phyloP scores from a whole-genome alignment of 2,329 filamentous ascomycete genomes.

The Colletotrichum incanum region DNA sequence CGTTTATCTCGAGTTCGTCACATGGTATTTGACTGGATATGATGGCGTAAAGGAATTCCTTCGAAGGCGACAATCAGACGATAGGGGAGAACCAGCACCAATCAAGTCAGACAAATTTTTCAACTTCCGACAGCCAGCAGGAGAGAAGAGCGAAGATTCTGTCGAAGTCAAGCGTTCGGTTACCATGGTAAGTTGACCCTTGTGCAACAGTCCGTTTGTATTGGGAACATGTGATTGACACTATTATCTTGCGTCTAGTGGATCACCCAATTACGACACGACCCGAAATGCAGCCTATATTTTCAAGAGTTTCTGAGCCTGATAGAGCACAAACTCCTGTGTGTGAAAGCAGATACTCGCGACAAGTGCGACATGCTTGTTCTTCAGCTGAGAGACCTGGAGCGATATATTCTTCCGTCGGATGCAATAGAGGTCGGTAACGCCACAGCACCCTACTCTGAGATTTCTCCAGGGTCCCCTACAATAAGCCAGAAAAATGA shows the following conservation, averaged over 20 bases:
- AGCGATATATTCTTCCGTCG: no score
- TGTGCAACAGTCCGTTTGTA: background rate
- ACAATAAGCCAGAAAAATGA: no score
- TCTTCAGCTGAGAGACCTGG: no score
- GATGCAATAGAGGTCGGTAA: no score
- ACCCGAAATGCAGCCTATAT: background rate
- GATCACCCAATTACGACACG: background rate
- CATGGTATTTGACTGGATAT: constrained; percentile 6
- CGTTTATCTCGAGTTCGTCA: constrained; percentile 13
- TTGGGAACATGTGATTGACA: background rate
- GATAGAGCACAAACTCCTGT: no score
- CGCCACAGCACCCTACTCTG: no score
- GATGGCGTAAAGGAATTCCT: constrained; percentile 1
- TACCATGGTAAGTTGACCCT: background rate
- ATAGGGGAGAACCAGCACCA: background rate
- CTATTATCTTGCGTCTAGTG: background rate
- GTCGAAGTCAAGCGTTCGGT: background rate
- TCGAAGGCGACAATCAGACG: background rate
- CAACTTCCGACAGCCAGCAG: background rate
- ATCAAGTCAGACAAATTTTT: constrained; percentile 7
- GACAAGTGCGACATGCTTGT: no score
- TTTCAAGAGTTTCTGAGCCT: background rate
- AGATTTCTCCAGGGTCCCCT: no score
- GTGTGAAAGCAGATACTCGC: no score
- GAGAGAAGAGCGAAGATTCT: background rate